phyloP scores from a whole-genome alignment of 192 early-diverging fungal genomes.

The Backusella australiensis region DNA sequence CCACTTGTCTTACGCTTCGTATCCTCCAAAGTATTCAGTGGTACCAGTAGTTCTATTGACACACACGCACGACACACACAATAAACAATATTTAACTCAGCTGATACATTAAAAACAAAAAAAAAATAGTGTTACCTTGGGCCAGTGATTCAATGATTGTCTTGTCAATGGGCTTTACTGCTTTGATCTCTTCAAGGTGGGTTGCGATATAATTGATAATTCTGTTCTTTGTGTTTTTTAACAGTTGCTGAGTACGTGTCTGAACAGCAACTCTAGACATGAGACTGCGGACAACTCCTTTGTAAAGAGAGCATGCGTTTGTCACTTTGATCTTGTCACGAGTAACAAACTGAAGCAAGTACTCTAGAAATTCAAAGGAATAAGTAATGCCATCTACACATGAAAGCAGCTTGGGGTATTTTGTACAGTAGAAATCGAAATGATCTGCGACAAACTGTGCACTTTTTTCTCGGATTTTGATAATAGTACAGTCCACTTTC shows the following conservation, averaged over 20 bases:
- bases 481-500: slow-evolving; percentile 1
- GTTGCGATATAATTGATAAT: slow-evolving; percentile 13
- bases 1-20: neutral
- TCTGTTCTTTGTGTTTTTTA: slow-evolving; percentile 18
- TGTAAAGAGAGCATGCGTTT: slow-evolving; percentile 25
- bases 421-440: slow-evolving; percentile 33
- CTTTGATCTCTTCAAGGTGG: slow-evolving; percentile 7
- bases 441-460: slow-evolving; percentile 20
- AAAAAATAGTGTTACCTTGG: slow-evolving; percentile 13
- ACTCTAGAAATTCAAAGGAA: slow-evolving; percentile 29
- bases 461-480: slow-evolving; percentile 8
- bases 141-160: slow-evolving; percentile 16
- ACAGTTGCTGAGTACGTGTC: neutral
- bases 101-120: neutral
- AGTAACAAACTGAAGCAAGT: slow-evolving; percentile 17
- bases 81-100: neutral
- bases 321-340: slow-evolving; percentile 22
- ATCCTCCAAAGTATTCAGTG: slow-evolving; percentile 8
- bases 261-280: slow-evolving; percentile 23
- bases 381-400: slow-evolving; percentile 36
- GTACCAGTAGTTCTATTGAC: slow-evolving; percentile 14
- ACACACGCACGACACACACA: neutral
- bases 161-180: slow-evolving; percentile 14
- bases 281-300: slow-evolving; percentile 26
- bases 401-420: slow-evolving; percentile 31